Evolutionary conservation across 805 yeast genomes (phyloP), one percentile per base, ranked within the genome.

Genomic region (Candida michaelii): DNA sequence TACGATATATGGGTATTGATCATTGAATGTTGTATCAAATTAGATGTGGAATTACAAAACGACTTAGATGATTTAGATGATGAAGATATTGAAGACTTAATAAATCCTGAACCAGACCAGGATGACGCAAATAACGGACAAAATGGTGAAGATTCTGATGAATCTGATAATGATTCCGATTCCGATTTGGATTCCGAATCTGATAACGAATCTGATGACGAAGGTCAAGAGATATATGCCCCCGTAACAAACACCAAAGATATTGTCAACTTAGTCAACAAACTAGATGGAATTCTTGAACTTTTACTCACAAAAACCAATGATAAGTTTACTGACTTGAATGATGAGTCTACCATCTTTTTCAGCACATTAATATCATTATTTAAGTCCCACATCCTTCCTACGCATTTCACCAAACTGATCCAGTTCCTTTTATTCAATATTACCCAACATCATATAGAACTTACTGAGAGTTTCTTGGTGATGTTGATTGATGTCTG

Each of bases 1-100:
- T 76, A 76, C 49, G 79, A 79, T 36, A 73, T 87, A 5, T 90
- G 97, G 97, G 82, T 85, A 16, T 62, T 87, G 44, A 72, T 90
- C 12, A 69, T 89, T 30, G 96, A 91, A 60, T 78, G 82, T 47
- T 76, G 86, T 43, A 88, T 93, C 45, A 85, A 87, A 50, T 71
- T 93, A 36, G 99, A 91, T 63, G 97, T 90, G 4, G 98, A 89
- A 61, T 71, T 90, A 44, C 96, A 89, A 55, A 89, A 87, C 56
- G 93, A 85, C 53, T 65, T 88, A 44, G 96, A 89, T 53, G 96
- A 87, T 50, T 66, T 84, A 43, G 95, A 86, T 57, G 93, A 86
- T 50, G 75, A 69, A 27, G 69, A 66, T 43, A 85, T 79, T 42
- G 80, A 82, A 34, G 83, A 76, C 19, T 60, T 69, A 27, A 65